A percentile compares a stretch with the other conserved stretches of the same genome.
Evolutionary conservation across 2,329 filamentous ascomycete genomes (phyloP).

Genomic region (Onygenales sp.): DNA sequence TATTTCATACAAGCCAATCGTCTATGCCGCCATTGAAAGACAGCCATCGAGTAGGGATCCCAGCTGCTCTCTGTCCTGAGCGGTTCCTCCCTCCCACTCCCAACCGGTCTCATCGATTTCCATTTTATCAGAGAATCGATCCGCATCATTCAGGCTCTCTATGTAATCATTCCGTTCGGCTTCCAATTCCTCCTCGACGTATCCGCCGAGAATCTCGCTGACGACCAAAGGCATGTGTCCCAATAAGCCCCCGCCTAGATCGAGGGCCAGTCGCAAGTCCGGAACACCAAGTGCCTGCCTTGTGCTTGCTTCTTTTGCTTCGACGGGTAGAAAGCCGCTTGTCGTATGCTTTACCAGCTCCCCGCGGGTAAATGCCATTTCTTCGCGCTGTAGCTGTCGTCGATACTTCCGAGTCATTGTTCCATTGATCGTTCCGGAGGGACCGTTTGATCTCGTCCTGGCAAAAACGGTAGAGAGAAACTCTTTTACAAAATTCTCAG

Average conservation of each 20-base stretch:
- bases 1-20: neutral
- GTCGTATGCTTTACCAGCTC: conserved; percentile 62
- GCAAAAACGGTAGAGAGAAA: conserved; percentile 46
- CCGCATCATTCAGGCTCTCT: conserved; percentile 14
- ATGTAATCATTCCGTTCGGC: conserved; percentile 27
- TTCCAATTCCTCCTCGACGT: conserved; percentile 68
- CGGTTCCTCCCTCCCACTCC: conserved; percentile 31
- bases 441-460: conserved; percentile 47
- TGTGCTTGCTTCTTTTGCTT: conserved; percentile 65
- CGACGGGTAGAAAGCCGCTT: conserved; percentile 68
- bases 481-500: conserved; percentile 56
- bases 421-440: conserved; percentile 57
- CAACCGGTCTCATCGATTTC: conserved; percentile 29
- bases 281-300: conserved; percentile 65
- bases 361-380: conserved; percentile 62
- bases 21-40: conserved; percentile 30
- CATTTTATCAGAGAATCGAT: conserved; percentile 26
- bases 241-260: conserved; percentile 66
- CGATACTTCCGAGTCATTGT: conserved; percentile 74
- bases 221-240: conserved; percentile 68
- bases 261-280: conserved; percentile 66
- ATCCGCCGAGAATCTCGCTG: conserved; percentile 59
- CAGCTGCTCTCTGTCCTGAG: conserved; percentile 28
- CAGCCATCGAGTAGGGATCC: conserved; percentile 32
- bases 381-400: conserved; percentile 64